Evolutionary conservation across 2,329 filamentous ascomycete genomes (phyloP).

Genomic region (Colletotrichum sp.): DNA sequence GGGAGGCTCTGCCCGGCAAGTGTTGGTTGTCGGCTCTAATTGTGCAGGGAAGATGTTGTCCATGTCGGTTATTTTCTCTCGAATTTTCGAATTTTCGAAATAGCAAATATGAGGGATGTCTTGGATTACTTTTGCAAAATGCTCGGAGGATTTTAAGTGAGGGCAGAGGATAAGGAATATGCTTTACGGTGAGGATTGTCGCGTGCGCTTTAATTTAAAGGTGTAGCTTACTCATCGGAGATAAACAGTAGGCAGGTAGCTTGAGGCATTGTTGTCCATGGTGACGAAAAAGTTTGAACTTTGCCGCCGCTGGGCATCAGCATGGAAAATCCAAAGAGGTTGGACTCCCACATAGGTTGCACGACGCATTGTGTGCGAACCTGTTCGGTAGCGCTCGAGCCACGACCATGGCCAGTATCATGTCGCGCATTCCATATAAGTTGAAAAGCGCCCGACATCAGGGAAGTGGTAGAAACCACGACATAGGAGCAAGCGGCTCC

Average conservation of each 20-base stretch:
- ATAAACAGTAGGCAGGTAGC: background rate
- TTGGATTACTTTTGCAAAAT: accelerated
- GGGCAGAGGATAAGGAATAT: background rate
- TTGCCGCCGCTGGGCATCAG: background rate
- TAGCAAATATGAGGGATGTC: background rate
- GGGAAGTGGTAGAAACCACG: too few species aligned
- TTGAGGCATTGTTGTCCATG: background rate
- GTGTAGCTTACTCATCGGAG: background rate
- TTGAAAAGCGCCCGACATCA: background rate
- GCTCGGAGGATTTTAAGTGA: accelerated
- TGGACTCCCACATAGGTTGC: background rate
- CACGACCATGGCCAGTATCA: background rate
- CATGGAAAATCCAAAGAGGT: background rate
- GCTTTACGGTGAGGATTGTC: background rate
- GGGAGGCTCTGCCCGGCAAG: background rate
- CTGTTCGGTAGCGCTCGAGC: background rate
- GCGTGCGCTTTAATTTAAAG: too few species aligned
- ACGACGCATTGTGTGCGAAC: background rate
- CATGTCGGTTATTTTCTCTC: background rate
- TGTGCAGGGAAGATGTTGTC: accelerated
- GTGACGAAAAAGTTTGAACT: background rate
- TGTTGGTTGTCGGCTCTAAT: accelerated
- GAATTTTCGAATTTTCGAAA: background rate
- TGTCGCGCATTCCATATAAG: background rate
- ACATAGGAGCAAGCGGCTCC: too few species aligned